Percentiles rank a stretch among this genome's conserved stretches.
Conservation (phyloP, 129 eudicot genomes). For the sunflower (Helianthus annuus) region DNA sequence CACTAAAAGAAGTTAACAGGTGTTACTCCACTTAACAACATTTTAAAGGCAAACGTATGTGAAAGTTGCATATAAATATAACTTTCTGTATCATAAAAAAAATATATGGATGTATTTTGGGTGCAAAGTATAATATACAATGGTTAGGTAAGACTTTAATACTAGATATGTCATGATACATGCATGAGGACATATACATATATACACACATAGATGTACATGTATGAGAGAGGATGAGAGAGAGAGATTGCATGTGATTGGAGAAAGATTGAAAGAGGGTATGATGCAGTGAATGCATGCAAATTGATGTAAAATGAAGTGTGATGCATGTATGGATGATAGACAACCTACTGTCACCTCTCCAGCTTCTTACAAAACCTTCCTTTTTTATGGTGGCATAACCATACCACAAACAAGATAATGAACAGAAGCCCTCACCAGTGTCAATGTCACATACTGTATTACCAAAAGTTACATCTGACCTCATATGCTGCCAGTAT, state of each 20-base stretch:
- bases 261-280: slow-evolving; percentile 10
- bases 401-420: slow-evolving; percentile 30
- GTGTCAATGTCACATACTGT: slow-evolving; percentile 31
- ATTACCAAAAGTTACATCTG: slow-evolving; percentile 23
- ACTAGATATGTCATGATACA: not conserved
- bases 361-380: slow-evolving; percentile 32
- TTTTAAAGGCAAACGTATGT: too few relatives aligned
- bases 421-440: slow-evolving; percentile 23
- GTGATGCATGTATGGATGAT: slow-evolving; percentile 34
- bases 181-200: not conserved
- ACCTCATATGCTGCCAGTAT: not conserved
- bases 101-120: not conserved
- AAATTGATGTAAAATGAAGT: slow-evolving; percentile 27
- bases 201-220: not conserved
- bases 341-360: slow-evolving; percentile 38
- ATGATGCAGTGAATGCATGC: slow-evolving; percentile 24
- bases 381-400: slow-evolving; percentile 16
- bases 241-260: not conserved
- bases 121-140: not conserved
- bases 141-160: not conserved
- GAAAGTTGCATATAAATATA: too few relatives aligned
- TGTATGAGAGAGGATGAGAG: not conserved
- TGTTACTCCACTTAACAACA: too few relatives aligned
- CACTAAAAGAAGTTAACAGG: too few relatives aligned
- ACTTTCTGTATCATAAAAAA: too few relatives aligned